Conservation (phyloP, 352 stramenopile species). For the Globisporangium canariense region DNA sequence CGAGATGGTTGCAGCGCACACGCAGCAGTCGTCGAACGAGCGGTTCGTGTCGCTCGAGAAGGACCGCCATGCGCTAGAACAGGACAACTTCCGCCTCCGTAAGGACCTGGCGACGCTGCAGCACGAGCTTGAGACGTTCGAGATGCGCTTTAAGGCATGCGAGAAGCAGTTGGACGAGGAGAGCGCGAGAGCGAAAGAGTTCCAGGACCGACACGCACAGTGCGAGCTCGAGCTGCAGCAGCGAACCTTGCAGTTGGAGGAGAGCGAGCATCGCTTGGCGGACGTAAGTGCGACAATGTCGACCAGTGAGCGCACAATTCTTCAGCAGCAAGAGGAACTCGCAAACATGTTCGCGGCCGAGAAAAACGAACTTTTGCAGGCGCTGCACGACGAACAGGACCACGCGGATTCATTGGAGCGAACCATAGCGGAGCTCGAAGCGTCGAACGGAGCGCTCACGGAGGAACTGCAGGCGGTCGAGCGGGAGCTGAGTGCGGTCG, state of each 20-base stretch:
- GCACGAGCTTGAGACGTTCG: constrained; percentile 41
- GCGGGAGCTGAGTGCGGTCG: constrained; percentile 33
- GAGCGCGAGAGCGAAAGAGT: constrained; percentile 31
- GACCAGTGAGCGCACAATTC: constrained; percentile 28
- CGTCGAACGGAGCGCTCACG: constrained; percentile 24
- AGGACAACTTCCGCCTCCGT: constrained; percentile 53
- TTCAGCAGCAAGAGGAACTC: constrained; percentile 38
- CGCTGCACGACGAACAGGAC: constrained; percentile 40
- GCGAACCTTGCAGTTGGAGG: constrained; percentile 26
- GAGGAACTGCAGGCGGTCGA: constrained; percentile 41
- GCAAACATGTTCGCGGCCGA: constrained; percentile 40
- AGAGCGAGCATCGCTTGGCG: constrained; percentile 47
- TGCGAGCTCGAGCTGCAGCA: constrained; percentile 27
- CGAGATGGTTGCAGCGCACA: constrained; percentile 33
- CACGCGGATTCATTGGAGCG: constrained; percentile 31
- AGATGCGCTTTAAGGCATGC: constrained; percentile 41
- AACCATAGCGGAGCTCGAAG: constrained; percentile 25
- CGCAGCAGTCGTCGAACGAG: constrained; percentile 54
- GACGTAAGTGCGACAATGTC: constrained; percentile 27
- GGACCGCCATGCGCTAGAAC: constrained; percentile 45
- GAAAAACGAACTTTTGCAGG: constrained; percentile 39
- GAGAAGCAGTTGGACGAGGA: constrained; percentile 38
- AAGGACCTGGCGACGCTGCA: constrained; percentile 41
- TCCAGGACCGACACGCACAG: constrained; percentile 23
- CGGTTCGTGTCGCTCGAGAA: constrained; percentile 52